Evolutionary conservation across 345 rosid species (phyloP), one percentile per base, ranked within the genome.

Genomic region (Salix suchowensis): DNA sequence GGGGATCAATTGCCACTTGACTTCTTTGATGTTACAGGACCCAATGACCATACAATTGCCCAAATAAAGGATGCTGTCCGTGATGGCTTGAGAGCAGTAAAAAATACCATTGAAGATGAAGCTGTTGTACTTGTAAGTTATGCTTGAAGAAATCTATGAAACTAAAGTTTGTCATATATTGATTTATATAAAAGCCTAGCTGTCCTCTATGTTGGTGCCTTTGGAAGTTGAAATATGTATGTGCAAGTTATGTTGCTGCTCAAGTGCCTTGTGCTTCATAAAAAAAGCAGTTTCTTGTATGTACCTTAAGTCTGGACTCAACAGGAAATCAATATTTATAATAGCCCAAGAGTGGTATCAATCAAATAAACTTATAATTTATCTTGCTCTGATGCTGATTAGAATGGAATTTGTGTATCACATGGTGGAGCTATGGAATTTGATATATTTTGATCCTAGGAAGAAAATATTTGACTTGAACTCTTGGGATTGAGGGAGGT

Each of bases 1-100:
- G 5, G 65, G 52, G 62, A n/a, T 4, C 13, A 58, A n/a, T 58
- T 9, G 6, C 24, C 12, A 42, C 39, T 72, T 55, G 23, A 32
- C 15, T 23, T 76, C 11, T 78, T 67, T 32, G 71, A 65, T 82
- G 36, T 64, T 73, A 30, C 82, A 96, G 99, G 99, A 75, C 99
- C 98, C 62, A 96, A 93, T 77, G 99, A 93, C 80, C 99, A 96
- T 76, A 93, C 98, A 65, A 93, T 93, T 87, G 97, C 98, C 65
- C 98, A 96, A 90, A 96, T 96, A 70, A 96, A 96, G 86, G 99
- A 93, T 77, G 96, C 98, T 79, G 93, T 93, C 52, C 94, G 98
- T 30, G 98, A 96, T 89, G 99, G 99, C 68, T 84, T 96, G 67
- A 88, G 97, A 84, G 90, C 98, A 52, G 98, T 96, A 6, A 96